A percentile compares a stretch with the other conserved stretches of the same genome.
phyloP scores from a whole-genome alignment of 78 protist species.

The Dictyostelium citrinum region DNA sequence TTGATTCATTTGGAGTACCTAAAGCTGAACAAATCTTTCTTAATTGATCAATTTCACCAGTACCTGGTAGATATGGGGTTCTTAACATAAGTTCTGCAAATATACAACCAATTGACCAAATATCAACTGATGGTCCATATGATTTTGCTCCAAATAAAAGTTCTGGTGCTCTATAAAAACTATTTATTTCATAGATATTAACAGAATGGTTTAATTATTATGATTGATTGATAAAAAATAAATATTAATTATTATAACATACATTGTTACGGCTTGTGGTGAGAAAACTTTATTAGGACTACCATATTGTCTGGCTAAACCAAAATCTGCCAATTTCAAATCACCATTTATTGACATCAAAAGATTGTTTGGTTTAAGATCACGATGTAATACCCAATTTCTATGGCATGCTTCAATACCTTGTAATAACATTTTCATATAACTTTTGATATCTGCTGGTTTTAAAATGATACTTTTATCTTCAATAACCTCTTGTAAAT shows the following conservation, averaged over 20 bases:
- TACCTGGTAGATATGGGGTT: conserved; percentile 84
- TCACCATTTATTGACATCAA: conserved; percentile 70
- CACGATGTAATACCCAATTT: conserved; percentile 83
- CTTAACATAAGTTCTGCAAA: conserved; percentile 87
- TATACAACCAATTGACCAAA: conserved; percentile 91
- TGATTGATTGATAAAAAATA: no score
- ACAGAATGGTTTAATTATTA: no score
- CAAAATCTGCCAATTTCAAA: conserved; percentile 89
- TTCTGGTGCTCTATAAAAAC: conserved; percentile 91
- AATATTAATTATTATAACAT: no score
- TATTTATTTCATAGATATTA: not conserved
- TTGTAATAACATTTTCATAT: conserved; percentile 81
- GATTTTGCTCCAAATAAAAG: conserved; percentile 87
- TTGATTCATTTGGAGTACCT: conserved; percentile 76
- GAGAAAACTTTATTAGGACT: conserved; percentile 72
- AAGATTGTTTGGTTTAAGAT: conserved; percentile 90
- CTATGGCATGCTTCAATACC: conserved; percentile 75
- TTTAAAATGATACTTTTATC: conserved; percentile 65
- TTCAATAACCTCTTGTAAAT: conserved; percentile 72
- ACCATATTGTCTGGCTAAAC: conserved; percentile 86
- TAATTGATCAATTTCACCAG: conserved; percentile 79
- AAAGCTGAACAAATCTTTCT: conserved; percentile 63
- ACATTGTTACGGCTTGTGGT: conserved; percentile 78
- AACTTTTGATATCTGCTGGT: conserved; percentile 69
- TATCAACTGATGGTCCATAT: conserved; percentile 88